Conservation (phyloP, 768 basidiomycete genomes). For the Termitomyces sp. region DNA sequence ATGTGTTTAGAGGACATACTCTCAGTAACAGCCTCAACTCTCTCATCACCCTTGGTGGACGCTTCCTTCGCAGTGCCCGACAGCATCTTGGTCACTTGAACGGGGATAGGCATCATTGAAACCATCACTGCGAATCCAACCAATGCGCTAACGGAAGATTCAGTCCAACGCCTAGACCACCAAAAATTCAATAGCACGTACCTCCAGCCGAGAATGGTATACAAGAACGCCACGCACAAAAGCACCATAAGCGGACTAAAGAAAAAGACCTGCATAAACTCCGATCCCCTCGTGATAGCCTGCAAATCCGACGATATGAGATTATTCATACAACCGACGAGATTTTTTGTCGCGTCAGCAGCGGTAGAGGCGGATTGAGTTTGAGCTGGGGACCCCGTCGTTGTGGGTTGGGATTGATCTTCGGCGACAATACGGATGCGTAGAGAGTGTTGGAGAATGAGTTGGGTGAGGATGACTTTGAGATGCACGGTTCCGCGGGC, state of each 20-base stretch:
- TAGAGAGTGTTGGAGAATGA: conserved; percentile 42
- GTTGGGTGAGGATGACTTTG: conserved; percentile 41
- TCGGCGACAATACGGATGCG: conserved; percentile 55
- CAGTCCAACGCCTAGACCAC: no score
- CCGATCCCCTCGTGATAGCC: conserved; percentile 27
- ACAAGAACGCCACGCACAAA: conserved; percentile 38
- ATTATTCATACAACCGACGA: conserved; percentile 75
- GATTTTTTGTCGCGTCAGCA: conserved; percentile 7
- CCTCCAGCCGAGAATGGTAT: no score
- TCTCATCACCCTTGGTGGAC: conserved; percentile 55
- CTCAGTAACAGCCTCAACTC: no score
- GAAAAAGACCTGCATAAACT: conserved; percentile 31
- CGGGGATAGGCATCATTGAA: no score
- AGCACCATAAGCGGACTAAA: conserved; percentile 34
- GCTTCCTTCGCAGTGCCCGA: conserved; percentile 41
- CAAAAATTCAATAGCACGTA: no score
- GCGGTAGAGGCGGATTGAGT: neutral
- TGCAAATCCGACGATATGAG: conserved; percentile 59
- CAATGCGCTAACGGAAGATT: no score
- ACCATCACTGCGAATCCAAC: no score
- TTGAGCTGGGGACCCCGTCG: neutral
- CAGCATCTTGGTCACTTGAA: no score
- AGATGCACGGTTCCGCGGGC: conserved; percentile 43
- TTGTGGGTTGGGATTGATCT: conserved; percentile 2
- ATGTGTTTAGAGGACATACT: no score